phyloP scores from a whole-genome alignment of 805 yeast genomes.

The Wickerhamiella siamensis region DNA sequence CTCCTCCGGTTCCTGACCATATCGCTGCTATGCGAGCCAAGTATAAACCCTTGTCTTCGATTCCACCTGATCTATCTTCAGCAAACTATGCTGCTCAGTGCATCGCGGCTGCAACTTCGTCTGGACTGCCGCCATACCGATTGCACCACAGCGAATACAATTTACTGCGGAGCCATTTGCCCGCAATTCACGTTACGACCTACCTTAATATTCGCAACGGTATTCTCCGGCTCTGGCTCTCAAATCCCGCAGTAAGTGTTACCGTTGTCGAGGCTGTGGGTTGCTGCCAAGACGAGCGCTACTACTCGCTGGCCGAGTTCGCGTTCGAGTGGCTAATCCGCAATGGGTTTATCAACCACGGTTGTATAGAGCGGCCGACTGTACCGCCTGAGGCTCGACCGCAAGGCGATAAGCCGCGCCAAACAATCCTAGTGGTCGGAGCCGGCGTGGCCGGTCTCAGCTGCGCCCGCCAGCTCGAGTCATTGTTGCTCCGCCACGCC shows the following conservation, averaged over 20 bases:
- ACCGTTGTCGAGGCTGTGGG: conserved; percentile 31
- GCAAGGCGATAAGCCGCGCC: conserved; percentile 22
- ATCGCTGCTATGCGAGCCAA: conserved; percentile 3
- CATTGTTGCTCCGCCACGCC: conserved; percentile 30
- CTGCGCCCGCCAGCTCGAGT: conserved; percentile 86
- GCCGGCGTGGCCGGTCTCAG: conserved; percentile 97
- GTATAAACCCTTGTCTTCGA: conserved; percentile 28
- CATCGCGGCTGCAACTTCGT: conserved; percentile 28
- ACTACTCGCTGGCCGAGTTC: conserved; percentile 28
- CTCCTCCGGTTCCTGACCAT: neutral
- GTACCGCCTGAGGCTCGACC: conserved; percentile 14
- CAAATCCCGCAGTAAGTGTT: conserved; percentile 30
- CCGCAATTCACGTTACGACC: conserved; percentile 28
- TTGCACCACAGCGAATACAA: conserved; percentile 27
- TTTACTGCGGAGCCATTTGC: conserved; percentile 23
- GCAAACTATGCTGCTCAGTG: conserved; percentile 28
- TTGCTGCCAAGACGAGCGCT: conserved; percentile 28
- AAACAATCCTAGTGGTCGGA: conserved; percentile 62
- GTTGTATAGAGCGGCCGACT: conserved; percentile 20
- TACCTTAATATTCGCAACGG: conserved; percentile 31
- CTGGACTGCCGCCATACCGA: conserved; percentile 27
- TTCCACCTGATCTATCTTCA: conserved; percentile 26
- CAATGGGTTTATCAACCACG: conserved; percentile 31
- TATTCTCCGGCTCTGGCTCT: conserved; percentile 29
- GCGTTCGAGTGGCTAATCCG: conserved; percentile 31